phyloP scores from a whole-genome alignment of 2,329 filamentous ascomycete species.

The Fusarium lateritium region DNA sequence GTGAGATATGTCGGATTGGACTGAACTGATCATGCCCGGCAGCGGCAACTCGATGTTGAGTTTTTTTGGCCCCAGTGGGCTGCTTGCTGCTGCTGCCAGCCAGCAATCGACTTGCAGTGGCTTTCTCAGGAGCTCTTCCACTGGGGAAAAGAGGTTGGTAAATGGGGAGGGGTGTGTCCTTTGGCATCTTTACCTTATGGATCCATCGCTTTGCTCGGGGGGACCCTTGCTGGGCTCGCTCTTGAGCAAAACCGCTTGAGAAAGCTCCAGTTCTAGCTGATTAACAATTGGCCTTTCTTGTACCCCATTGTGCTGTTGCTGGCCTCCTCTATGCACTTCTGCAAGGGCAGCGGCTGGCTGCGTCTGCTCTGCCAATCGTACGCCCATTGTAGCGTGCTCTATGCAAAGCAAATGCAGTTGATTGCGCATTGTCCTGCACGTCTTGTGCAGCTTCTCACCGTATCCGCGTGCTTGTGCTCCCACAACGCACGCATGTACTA shows the following conservation, averaged over 20 bases:
- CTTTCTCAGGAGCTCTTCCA: constrained; percentile 14
- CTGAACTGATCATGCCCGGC: constrained; percentile 17
- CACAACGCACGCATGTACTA: constrained; percentile 13
- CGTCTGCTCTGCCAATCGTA: constrained; percentile 47
- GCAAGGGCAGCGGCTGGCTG: constrained; percentile 49
- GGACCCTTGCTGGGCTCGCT: constrained; percentile 27
- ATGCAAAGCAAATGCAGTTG: constrained; percentile 13
- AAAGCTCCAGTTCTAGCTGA: constrained; percentile 15
- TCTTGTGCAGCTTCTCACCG: constrained; percentile 34
- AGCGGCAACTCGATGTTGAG: constrained; percentile 7
- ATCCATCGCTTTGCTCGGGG: constrained; percentile 1
- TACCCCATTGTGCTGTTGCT: constrained; percentile 21
- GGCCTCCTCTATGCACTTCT: constrained; percentile 37
- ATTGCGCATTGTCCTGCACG: constrained; percentile 37
- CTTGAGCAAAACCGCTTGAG: constrained; percentile 7
- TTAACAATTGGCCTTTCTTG: constrained; percentile 23
- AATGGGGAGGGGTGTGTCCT: constrained; percentile 15
- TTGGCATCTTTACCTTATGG: constrained; percentile 8
- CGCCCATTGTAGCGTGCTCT: constrained; percentile 36
- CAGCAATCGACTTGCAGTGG: constrained; percentile 20
- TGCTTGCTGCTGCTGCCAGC: constrained; percentile 4
- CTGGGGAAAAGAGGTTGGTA: constrained; percentile 16
- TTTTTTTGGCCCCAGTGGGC: constrained; percentile 18
- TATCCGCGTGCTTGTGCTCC: constrained; percentile 40
- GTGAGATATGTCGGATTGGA: constrained; percentile 5